Evolutionary conservation across 495 filamentous ascomycete species (phyloP).

Genomic region (Tuber brumale): DNA sequence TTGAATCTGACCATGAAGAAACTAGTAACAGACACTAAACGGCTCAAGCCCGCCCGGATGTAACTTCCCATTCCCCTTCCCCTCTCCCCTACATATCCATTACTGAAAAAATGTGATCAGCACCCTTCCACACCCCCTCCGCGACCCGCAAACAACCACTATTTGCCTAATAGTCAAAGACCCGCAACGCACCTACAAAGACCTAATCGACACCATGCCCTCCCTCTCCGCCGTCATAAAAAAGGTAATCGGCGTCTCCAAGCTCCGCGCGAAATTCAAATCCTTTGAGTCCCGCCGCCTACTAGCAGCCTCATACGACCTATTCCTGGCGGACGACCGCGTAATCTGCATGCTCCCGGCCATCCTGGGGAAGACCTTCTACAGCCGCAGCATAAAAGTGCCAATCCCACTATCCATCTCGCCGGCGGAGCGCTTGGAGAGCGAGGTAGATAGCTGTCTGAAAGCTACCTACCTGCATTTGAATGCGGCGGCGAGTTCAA

Average conservation of each 20-base stretch:
- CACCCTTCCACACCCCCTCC: constrained; percentile 62
- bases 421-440: constrained; percentile 59
- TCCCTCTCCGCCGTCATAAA: constrained; percentile 74
- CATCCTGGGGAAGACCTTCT: constrained; percentile 80
- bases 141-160: constrained; percentile 54
- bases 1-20: constrained; percentile 84
- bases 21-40: constrained; percentile 67
- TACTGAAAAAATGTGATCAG: constrained; percentile 32
- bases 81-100: constrained; percentile 16
- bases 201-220: constrained; percentile 64
- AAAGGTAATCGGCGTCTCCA: constrained; percentile 71
- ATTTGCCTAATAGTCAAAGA: constrained; percentile 81
- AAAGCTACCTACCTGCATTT: constrained; percentile 61
- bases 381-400: constrained; percentile 67
- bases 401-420: constrained; percentile 74
- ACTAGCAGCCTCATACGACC: constrained; percentile 72
- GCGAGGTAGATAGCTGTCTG: constrained; percentile 25
- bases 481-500: constrained; percentile 57
- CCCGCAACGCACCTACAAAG: constrained; percentile 85
- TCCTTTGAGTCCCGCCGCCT: constrained; percentile 78
- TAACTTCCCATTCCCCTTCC: constrained; percentile 23
- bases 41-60: constrained; percentile 71
- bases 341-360: constrained; percentile 70
- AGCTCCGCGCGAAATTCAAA: constrained; percentile 79
- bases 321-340: constrained; percentile 82